These are phyloP conservation scores for Crithidia thermophila DNA, from an alignment of 208 protist species.

Conservation along the genomic window DNA sequence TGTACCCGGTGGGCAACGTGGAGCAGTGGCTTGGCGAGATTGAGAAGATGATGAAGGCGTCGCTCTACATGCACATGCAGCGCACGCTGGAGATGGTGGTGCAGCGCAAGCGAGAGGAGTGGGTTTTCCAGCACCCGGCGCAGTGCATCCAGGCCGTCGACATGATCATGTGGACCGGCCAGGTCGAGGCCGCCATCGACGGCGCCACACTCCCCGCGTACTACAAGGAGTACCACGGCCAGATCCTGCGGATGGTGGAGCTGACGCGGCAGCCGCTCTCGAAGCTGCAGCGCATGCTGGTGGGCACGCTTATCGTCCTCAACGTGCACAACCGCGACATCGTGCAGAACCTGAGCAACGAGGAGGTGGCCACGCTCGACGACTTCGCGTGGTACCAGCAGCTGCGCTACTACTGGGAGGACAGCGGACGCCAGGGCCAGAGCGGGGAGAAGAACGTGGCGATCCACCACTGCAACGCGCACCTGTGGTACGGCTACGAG, in stretches of 20 bases:
- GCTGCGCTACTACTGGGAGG: slow-evolving; percentile 96
- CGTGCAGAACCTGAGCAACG: slow-evolving; percentile 73
- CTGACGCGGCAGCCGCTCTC: slow-evolving; percentile 89
- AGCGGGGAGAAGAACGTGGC: slow-evolving; percentile 79
- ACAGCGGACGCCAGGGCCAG: slow-evolving; percentile 33
- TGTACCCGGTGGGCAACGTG: slow-evolving; percentile 91
- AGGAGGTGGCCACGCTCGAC: slow-evolving; percentile 45
- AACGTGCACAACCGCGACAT: slow-evolving; percentile 97
- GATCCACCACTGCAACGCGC: slow-evolving; percentile 89
- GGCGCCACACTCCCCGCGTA: slow-evolving; percentile 58
- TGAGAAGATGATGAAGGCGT: slow-evolving; percentile 93
- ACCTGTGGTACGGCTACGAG: slow-evolving; percentile 96
- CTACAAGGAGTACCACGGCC: slow-evolving; percentile 76
- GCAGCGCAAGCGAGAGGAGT: slow-evolving; percentile 77
- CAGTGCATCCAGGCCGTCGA: slow-evolving; percentile 95
- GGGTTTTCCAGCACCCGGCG: slow-evolving; percentile 94
- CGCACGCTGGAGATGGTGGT: slow-evolving; percentile 79
- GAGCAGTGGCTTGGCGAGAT: slow-evolving; percentile 96
- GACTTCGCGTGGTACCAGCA: slow-evolving; percentile 96
- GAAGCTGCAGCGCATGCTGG: slow-evolving; percentile 89
- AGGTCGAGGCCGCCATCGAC: slow-evolving; percentile 89
- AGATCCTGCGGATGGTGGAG: slow-evolving; percentile 91
- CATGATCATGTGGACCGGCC: slow-evolving; percentile 94
- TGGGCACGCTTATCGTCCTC: slow-evolving; percentile 96
- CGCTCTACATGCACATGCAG: slow-evolving; percentile 88